Percentiles rank a stretch among this genome's conserved stretches.
Evolutionary conservation across 768 basidiomycete genomes (phyloP).

Genomic region (Termitomyces sp.): DNA sequence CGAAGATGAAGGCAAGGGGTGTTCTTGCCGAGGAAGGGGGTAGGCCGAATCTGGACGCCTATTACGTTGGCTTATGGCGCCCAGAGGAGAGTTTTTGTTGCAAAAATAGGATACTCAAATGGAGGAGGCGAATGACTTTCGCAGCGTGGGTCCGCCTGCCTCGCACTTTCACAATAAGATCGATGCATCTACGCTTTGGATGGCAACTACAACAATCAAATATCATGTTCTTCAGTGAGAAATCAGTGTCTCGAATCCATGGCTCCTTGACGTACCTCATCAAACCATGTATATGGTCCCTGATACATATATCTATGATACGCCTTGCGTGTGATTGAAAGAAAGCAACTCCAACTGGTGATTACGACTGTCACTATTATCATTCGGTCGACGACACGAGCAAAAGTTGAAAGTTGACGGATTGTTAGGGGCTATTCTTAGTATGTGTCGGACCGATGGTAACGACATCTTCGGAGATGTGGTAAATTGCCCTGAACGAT

Average conservation of each 20-base stretch:
- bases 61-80: constrained; percentile 18
- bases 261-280: constrained; percentile 12
- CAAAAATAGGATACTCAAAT: constrained; percentile 7
- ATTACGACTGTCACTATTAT: neutral
- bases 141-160: constrained; percentile 5
- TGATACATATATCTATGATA: constrained; percentile 3
- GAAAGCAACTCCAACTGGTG: neutral
- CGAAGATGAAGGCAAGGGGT: neutral
- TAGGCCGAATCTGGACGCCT: constrained; percentile 14
- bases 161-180: constrained; percentile 13
- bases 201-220: constrained; percentile 8
- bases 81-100: constrained; percentile 3
- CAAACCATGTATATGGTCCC: constrained; percentile 5
- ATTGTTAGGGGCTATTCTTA: neutral
- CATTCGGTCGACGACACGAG: neutral
- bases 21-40: constrained; percentile 17
- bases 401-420: neutral
- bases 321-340: constrained; percentile 6
- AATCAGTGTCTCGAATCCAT: constrained; percentile 3
- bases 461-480: constrained; percentile 2
- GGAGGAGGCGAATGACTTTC: constrained; percentile 14
- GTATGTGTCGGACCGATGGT: neutral
- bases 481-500: neutral
- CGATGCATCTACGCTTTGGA: constrained; percentile 6
- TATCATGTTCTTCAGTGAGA: neutral